Evolutionary conservation across 331 rosid genomes (phyloP).

Genomic region (Pyrus hybrid): DNA sequence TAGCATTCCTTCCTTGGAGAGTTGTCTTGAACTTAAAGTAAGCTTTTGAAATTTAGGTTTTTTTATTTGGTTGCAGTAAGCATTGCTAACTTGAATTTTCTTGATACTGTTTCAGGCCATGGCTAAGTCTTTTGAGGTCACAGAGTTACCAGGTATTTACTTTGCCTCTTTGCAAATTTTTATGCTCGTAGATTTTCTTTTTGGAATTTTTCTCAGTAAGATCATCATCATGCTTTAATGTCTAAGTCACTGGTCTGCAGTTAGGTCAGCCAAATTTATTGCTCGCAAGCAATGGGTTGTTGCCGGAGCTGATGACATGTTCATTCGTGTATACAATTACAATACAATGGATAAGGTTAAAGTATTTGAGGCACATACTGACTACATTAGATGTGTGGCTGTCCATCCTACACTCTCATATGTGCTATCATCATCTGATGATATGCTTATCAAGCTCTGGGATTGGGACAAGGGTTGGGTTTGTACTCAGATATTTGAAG

Average conservation of each 20-base stretch:
- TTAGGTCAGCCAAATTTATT: constrained; percentile 67
- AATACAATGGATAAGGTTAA: constrained; percentile 62
- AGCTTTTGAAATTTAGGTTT: background rate
- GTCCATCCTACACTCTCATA: constrained; percentile 71
- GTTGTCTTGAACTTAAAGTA: background rate
- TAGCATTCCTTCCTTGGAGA: background rate
- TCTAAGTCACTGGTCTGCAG: constrained; percentile 29
- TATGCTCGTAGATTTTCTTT: background rate
- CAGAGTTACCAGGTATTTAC: constrained; percentile 85
- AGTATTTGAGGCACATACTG: constrained; percentile 61
- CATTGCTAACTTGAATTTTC: constrained; percentile 19
- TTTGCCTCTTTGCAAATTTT: background rate
- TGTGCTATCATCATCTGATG: constrained; percentile 68
- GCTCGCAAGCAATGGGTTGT: constrained; percentile 73
- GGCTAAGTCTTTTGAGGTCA: constrained; percentile 95
- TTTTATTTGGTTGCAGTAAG: constrained; percentile 1
- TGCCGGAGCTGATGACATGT: constrained; percentile 78
- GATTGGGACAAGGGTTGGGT: constrained; percentile 78
- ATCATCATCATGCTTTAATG: constrained; percentile 15
- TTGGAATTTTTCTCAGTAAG: constrained; percentile 1
- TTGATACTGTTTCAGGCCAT: constrained; percentile 57
- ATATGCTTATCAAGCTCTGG: constrained; percentile 72
- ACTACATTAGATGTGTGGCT: constrained; percentile 64
- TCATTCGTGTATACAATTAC: constrained; percentile 61
- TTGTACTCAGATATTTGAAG: constrained; percentile 98